Base-by-base conservation (phyloP, 2,329 filamentous ascomycete genomes). In the Aureobasidium sp. region DNA sequence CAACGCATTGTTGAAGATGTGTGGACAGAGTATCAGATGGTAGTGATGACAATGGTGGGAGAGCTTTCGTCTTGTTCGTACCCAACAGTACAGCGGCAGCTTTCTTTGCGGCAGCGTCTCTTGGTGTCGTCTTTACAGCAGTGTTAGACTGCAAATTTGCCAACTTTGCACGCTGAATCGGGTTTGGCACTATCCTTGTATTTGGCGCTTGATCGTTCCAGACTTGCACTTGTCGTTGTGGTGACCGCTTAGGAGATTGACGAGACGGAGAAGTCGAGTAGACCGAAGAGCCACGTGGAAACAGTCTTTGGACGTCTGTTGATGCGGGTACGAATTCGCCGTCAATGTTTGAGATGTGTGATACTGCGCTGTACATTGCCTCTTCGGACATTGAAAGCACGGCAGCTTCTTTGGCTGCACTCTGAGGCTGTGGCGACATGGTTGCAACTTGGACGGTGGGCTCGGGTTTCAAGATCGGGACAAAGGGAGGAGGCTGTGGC, bases 321-420 rank as follows among this genome's bases (percentile, higher is more conserved):
- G 57, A 60, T n/a, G 35, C 45, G 33, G 57, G 57, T 11, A 60
- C 37, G 33, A 60, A 60, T 22, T 50, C 45, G 14, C 57, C 57
- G 11, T 60, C 57, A n/a, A 60, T 29, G 19, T 60, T 60, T 3
- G 57, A 60, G 2, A 60, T 42, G 33, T 59, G 45, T 9, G 61
- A 58, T 11, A 48, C 56, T n/a, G 62, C 54, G 22, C 44, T 60
- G 40, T 33, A 54, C 54, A 54, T 60, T 17, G 56, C 54, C 3
- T 60, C 62, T 17, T 54, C 62, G 5, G 62, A 62, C 50, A 54
- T 53, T 15, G 59, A 61, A 11, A 61, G 59, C 19, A 45, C 35
- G 12, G 37, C 49, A 37, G 49, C 31, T 35, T 54, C 40, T 7
- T 61, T 53, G 27, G 12, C 29, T 22, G 27, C 15, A 22, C 37